Evolutionary conservation across 2,329 filamentous ascomycete species (phyloP), one percentile per base, ranked within the genome.

Genomic region (Apiospora aurea): DNA sequence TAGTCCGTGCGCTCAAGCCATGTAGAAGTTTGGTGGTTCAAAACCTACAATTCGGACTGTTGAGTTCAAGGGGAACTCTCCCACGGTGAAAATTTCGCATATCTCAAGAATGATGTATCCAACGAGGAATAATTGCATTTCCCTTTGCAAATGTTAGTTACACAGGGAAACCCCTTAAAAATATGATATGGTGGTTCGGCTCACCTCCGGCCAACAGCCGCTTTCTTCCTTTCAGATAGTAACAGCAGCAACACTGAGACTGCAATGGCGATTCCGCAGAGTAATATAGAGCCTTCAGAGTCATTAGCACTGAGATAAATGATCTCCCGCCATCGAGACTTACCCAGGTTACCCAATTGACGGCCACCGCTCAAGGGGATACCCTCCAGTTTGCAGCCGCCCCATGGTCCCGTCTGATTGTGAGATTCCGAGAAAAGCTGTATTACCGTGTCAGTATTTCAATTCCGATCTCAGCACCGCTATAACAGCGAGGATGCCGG

Each of bases 31-130:
- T 8, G 38, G 11, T 16, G 18, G 57, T 41, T 41, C 34, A 64
- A 13, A 64, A 85, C 91, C 75, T 87, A 93, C 94, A 78, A 93
- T 88, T 80, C 95, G 91, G 72, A 94, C 93, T 69, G 84, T 89
- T 70, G 87, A 84, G 76, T 89, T 85, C 26, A 98, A 84, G 2
- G 96, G 95, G 78, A 99, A 96, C 43, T 92, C 93, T 76, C 96
- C 96, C 47, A 98, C 91, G 0, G 95, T 95, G 84, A 99, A 98
- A 79, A 99, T 97, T 82, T 98, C 96, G 83, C 95, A 98, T 78
- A 99, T 93, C 78, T 93, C 91, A 73, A 98, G 91, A 72, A 98
- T 83, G 72, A 97, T 92, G 81, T 94, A 99, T 69, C 93, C 92
- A 57, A 94, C 74, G 69, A 99, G 89, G 84, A 99, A 98, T 46